Conservation (phyloP, 2,329 filamentous ascomycete species). For the Paecilomyces dactylethromorphus region DNA sequence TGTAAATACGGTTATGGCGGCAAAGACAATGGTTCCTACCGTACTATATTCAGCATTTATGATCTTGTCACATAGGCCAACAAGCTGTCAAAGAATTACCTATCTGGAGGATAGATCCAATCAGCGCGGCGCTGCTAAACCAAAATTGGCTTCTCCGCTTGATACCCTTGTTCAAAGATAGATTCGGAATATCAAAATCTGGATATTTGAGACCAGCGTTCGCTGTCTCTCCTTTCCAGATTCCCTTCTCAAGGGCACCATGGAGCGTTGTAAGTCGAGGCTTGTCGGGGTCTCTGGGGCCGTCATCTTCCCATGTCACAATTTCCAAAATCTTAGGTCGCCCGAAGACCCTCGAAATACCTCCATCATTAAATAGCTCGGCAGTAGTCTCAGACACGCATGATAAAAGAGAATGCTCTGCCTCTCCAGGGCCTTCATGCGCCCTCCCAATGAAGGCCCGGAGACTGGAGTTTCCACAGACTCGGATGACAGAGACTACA, state of each 20-base stretch:
- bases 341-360: slow-evolving; percentile 31
- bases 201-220: slow-evolving; percentile 4
- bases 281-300: slow-evolving; percentile 20
- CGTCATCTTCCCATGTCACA: slow-evolving; percentile 37
- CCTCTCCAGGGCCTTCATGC: slow-evolving; percentile 35
- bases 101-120: slow-evolving; percentile 21
- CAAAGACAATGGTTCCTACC: slow-evolving; percentile 20
- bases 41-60: not conserved
- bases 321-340: slow-evolving; percentile 28
- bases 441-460: slow-evolving; percentile 42
- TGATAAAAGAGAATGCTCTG: slow-evolving; percentile 40
- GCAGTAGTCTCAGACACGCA: slow-evolving; percentile 42
- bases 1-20: slow-evolving; percentile 21
- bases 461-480: slow-evolving; percentile 38
- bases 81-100: slow-evolving; percentile 11
- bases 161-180: slow-evolving; percentile 31
- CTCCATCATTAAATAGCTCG: slow-evolving; percentile 40
- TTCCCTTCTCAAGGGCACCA: slow-evolving; percentile 14
- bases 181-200: slow-evolving; percentile 25
- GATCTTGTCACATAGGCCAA: not conserved
- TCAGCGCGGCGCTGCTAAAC: slow-evolving; percentile 21
- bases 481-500: slow-evolving; percentile 39
- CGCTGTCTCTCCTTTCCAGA: slow-evolving; percentile 13
- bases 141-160: slow-evolving; percentile 18
- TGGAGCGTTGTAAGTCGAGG: slow-evolving; percentile 17